Evolutionary conservation across 148 eudicot genomes (phyloP), one percentile per base, ranked within the genome.

Genomic region (Heliosperma pusillum): DNA sequence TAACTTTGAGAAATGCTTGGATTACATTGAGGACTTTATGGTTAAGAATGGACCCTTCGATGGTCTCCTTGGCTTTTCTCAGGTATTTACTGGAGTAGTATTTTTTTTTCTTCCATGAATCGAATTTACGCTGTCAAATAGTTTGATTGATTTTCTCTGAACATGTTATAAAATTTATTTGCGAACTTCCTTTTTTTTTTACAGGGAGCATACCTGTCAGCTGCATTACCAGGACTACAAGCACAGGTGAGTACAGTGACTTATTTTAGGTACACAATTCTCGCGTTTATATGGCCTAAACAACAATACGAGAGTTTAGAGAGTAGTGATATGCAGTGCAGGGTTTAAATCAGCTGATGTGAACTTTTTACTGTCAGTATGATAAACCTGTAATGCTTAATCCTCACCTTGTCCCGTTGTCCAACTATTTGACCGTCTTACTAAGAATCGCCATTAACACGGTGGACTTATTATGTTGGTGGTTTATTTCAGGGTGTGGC

Each of bases 1-100:
- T 29, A 91, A 94, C 74, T 94, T 94, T 67, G 85, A 87, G 19
- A 90, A 91, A 79, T 86, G 91, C 42, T 88, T 94, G 79, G 91
- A 87, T 68, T 91, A 85, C 64, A 87, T 94, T 71, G 89, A 94
- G 82, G 86, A 88, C 13, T 82, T 50, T 77, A 87, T 90, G 85
- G 79, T 90, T 10, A 86, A 88, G 78, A 72, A 91, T 76, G 98
- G 86, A 42, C 98, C 98, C 4, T 77, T 94, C 70, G 98, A 94
- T 83, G 98, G 98, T 19, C 83, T 94, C 69, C 82, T 91, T 70
- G 98, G 98, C 15, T 94, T 94, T 77, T 94, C 98, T 19, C 98
- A 94, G 98, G 98, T 27, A 64, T 52, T 6, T 4, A 42, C 0
- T 21, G 2, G n/a, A n/a, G n/a, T n/a, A n/a, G n/a, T n/a, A n/a